Base-by-base conservation (phyloP, 176 grass and related monocot species). In the Oryza glaberrima region DNA sequence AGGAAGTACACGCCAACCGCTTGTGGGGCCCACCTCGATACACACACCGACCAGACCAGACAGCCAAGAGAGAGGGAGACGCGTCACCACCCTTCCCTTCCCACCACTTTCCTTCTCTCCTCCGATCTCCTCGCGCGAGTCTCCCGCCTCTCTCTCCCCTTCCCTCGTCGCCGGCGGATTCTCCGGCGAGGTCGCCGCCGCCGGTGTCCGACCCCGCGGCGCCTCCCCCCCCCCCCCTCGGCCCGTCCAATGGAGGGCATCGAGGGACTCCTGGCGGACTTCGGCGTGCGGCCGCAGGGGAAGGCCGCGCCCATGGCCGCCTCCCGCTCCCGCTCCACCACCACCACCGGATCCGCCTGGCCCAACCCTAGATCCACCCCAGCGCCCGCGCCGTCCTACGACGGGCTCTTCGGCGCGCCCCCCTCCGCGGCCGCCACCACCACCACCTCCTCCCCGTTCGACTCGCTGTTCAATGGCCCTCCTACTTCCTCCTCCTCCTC, bases 231-330 rank as follows among this genome's bases (percentile, higher is more conserved):
- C n/a, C 43, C 11, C 4, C 0, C 75, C 82, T 23, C 43, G 10
- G 36, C 20, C 83, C 79, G 51, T n/a, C 54, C 54, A 20, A 97
- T 94, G 94, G 94, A 97, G 30, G 94, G 91, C 48, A 92, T 94
- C 88, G 86, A 93, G 86, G 94, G 94, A 17, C 75, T 94, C 35
- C 88, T 94, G 30, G 87, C 92, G 38, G 90, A 97, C 80, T 97
- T 97, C 58, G 90, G 94, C 45, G 77, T 97, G 88, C 90, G 88
- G n/a, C 94, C 77, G 11, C 84, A 90, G 86, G 94, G 92, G 47
- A 97, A 94, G 89, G 83, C 80, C 7, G 89, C 84, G 2, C 94
- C 88, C 83, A 94, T 90, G 92, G 65, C 90, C 38, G 30, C 90
- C 25, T 78, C 92, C 73, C 79, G 76, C 75, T 4, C 54, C 19